Evolutionary conservation across 202 grass and related monocot genomes (phyloP), one percentile per base, ranked within the genome.

Genomic region (Zoysia matrella): DNA sequence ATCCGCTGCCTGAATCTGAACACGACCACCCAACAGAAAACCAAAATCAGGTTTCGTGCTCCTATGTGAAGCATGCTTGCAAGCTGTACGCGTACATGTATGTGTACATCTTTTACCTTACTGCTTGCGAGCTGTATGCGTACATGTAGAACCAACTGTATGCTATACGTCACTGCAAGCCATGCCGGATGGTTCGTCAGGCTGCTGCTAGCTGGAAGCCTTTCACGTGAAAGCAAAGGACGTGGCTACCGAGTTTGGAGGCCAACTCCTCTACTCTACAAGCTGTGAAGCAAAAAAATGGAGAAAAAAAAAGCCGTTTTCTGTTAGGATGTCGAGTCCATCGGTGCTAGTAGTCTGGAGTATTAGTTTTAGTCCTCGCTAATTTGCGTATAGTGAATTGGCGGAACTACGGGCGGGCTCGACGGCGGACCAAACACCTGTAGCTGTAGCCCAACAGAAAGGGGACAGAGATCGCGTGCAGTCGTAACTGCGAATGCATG

Each of bases 321-420:
- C 77, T 69, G 77, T 80, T 80, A 57, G 77, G 16, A 52, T 5
- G 77, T 79, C 76, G 39, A 69, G 8, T 39, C 60, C 60, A 18
- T 30, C 22, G 60, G 60, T 39, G 60, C 22, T 22, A 22, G 22
- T 22, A 22, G 22, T 22, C 22, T 22, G 22, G 22, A 22, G 22
- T 22, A 5, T 7, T 60, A 8, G 16, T 58, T 58, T 58, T 12
- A 53, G 5, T 15, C 2, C 22, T 22, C 22, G 22, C 22, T 22
- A 22, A 22, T 2, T 62, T 63, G 60, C 60, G 9, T 62, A 58
- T 4, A 11, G 60, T 52, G 51, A 5, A 4, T 52, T 52, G 3
- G 10, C 4, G 60, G 65, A 80, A 69, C 65, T 11, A 53, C 8
- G 51, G 47, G 11, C n/a, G 77, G 69, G 56, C 68, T 64, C 65